phyloP scores from a whole-genome alignment of 2,329 filamentous ascomycete species.

The Colletotrichum sp. region DNA sequence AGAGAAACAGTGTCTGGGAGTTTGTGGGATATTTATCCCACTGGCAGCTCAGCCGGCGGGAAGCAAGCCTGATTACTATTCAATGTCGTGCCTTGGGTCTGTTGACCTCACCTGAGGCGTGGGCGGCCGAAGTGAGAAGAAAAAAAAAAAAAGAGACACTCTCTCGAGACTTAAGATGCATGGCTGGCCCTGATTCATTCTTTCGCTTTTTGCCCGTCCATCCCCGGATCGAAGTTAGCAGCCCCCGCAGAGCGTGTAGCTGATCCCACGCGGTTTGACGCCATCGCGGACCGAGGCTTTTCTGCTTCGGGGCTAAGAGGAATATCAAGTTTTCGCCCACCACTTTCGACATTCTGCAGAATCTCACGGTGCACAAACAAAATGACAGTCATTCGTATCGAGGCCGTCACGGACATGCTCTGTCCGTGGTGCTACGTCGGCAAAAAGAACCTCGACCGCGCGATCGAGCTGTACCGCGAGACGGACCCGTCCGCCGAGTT shows the following conservation, averaged over 20 bases:
- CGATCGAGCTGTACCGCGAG: conserved; percentile 45
- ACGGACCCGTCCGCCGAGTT: conserved; percentile 49
- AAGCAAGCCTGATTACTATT: not conserved
- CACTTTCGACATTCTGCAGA: not conserved
- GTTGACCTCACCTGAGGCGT: not conserved
- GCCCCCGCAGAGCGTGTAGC: not conserved
- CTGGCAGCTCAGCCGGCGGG: not conserved
- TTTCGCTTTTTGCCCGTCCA: not conserved
- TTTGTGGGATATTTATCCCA: not conserved
- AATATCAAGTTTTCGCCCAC: not conserved
- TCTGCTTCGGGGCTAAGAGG: not conserved
- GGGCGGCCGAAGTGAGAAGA: not conserved
- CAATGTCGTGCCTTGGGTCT: not conserved
- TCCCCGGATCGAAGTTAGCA: not conserved
- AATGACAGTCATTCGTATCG: conserved; percentile 41
- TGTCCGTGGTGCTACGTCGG: conserved; percentile 60
- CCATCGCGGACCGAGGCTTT: not conserved
- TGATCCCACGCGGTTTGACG: not conserved
- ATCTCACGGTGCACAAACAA: not conserved
- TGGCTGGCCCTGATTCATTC: not conserved
- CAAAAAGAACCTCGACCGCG: conserved; percentile 48
- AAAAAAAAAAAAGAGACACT: not conserved
- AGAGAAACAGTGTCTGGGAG: not conserved
- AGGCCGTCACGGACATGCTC: conserved; percentile 53
- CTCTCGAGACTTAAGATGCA: not conserved